Conservation (phyloP, 352 stramenopile genomes). For the Globisporangium takayamanum region DNA sequence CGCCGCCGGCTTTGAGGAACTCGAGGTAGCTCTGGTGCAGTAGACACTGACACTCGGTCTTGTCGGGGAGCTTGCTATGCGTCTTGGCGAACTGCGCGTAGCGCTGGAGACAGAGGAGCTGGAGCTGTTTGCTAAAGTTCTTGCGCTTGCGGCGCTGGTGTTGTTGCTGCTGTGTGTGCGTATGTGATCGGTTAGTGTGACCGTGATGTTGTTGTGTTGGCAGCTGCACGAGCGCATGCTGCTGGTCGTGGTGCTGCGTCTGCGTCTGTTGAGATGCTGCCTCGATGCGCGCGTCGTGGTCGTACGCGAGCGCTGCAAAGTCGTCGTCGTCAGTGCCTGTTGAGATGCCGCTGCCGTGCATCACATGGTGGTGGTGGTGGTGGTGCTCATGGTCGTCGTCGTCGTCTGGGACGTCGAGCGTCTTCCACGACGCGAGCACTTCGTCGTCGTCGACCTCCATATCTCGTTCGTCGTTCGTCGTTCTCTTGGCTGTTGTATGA, state of each 20-base stretch:
- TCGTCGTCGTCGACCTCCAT: slow-evolving; percentile 39
- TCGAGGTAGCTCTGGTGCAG: slow-evolving; percentile 46
- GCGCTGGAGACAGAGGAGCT: slow-evolving; percentile 49
- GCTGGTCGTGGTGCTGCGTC: slow-evolving; percentile 22
- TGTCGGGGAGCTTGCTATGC: slow-evolving; percentile 32
- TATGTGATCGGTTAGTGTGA: not conserved
- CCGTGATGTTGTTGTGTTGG: slow-evolving; percentile 2
- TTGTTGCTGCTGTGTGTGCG: not conserved
- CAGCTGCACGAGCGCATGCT: slow-evolving; percentile 11
- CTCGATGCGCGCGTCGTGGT: slow-evolving; percentile 1
- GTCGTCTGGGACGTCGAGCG: slow-evolving; percentile 12
- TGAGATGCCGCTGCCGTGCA: slow-evolving; percentile 11
- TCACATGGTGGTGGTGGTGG: not conserved
- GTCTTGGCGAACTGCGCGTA: slow-evolving; percentile 40
- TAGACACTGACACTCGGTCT: slow-evolving; percentile 39
- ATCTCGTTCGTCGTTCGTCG: not conserved
- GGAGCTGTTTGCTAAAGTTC: slow-evolving; percentile 65
- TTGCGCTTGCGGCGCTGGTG: slow-evolving; percentile 45
- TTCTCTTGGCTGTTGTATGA: too few relatives aligned
- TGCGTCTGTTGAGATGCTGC: not conserved
- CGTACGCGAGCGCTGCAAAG: slow-evolving; percentile 26
- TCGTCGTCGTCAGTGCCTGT: slow-evolving; percentile 11
- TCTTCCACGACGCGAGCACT: slow-evolving; percentile 47
- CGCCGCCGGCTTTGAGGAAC: slow-evolving; percentile 47
- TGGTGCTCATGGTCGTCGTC: slow-evolving; percentile 5